Evolutionary conservation across 805 yeast genomes (phyloP).

Genomic region (Candida berthetii): DNA sequence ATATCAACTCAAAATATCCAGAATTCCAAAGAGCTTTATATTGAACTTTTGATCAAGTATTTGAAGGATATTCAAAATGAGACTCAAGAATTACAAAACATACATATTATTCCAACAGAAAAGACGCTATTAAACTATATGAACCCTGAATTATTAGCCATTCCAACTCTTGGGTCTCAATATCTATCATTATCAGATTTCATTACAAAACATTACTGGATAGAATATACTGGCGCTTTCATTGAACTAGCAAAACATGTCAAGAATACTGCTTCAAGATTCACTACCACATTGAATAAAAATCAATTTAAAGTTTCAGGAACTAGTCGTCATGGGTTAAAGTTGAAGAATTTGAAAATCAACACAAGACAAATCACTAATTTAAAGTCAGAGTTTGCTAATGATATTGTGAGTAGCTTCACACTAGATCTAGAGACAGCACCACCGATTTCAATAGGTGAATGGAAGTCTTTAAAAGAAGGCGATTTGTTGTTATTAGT

Average conservation of each 20-base stretch:
- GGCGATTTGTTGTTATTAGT: conserved; percentile 12
- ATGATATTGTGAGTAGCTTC: background rate
- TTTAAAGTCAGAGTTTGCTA: background rate
- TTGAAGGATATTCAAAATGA: background rate
- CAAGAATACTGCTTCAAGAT: conserved; percentile 6
- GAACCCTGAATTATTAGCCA: background rate
- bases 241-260: conserved; percentile 7
- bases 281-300: conserved; percentile 4
- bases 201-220: conserved; percentile 3
- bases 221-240: conserved; percentile 1
- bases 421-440: conserved; percentile 4
- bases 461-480: conserved; percentile 8
- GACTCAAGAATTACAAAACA: background rate
- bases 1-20: background rate
- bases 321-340: conserved; percentile 12
- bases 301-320: conserved; percentile 10
- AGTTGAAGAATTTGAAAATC: background rate
- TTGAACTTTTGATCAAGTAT: background rate
- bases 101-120: background rate
- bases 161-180: background rate
- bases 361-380: background rate
- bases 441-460: background rate
- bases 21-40: background rate
- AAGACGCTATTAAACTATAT: background rate
- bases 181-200: conserved; percentile 9